Evolutionary conservation across 169 alveolate species (phyloP), one percentile per base, ranked within the genome.

Genomic region (Cryptosporidium canis): DNA sequence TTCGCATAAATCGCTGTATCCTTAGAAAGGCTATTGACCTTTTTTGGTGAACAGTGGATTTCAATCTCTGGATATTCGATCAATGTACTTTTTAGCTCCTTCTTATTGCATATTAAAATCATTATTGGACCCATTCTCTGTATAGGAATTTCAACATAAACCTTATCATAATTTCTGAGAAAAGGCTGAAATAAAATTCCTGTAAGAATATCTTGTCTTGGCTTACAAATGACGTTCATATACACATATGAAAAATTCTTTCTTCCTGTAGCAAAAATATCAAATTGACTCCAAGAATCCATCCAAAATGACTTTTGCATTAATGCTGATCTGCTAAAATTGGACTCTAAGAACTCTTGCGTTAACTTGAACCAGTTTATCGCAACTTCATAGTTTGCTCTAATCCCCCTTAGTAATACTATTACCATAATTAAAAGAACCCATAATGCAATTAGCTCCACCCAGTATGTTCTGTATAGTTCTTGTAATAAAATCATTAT

Each of bases 31-130:
- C 21, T 61, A 18, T 39, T 37, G 7, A 77, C 4, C 33, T 77
- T 77, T 39, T 58, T 77, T 58, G n/a, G 71, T 33, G 77, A 41
- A 9, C 77, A 77, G 47, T 77, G 87, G 11, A 77, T 77, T 43
- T 77, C 87, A 9, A 77, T 77, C 35, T 77, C 87, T 35, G 87
- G 87, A 77, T 77, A 77, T n/a, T 77, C 87, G 24, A 55, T 55
- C n/a, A 77, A 44, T 58, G 33, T 33, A 27, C 29, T 41, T 55
- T 77, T 77, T 8, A 77, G 61, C 18, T 58, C 68, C 4, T 27
- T 61, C 3, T 27, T 55, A 29, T 58, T 77, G 8, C 87, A 77
- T 35, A 77, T 44, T 3, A 77, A 77, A 24, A 77, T 3, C 18
- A 77, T 37, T n/a, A 77, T 77, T 56, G 87, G 87, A n/a, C 37